Base-by-base conservation (phyloP, 352 stramenopile species). In the Pythium scleroteichum region DNA sequence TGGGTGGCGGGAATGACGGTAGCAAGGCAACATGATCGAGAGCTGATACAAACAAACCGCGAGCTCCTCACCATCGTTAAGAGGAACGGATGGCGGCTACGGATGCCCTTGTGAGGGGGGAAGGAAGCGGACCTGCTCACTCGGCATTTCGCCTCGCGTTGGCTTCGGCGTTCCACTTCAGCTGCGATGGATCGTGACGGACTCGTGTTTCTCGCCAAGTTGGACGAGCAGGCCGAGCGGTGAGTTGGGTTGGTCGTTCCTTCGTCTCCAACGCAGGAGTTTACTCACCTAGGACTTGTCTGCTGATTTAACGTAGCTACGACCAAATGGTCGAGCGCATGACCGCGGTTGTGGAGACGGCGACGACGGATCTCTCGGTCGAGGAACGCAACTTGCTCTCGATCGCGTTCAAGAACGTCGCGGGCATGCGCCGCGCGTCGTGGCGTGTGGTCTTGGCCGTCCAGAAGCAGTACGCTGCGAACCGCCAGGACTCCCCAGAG, bases 331-430 rank as follows among this genome's bases (percentile, higher is more conserved):
- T 55, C 16, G 59, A 61, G 27, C 50, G 64, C 42, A 56, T 72
- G 14, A 69, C 59, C 22, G 19, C 45, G 4, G 24, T 75, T 16
- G 60, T 51, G 29, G 59, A 47, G 20, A 59, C 29, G 4, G 50
- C 64, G 38, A 39, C 33, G 32, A 54, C 24, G 22, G 42, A 51
- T 19, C 53, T 79, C n/a, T 51, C 67, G 35, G 1, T 62, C n/a
- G 72, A 79, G 29, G 72, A 79, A 51, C 57, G 69, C 54, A 80
- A 71, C 46, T 32, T 80, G 4, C 24, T 76, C 3, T 56, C 68
- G 12, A 63, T 75, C 20, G 68, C 68, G 22, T 79, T 70, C 66
- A 76, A 79, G 49, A 76, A 76, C 58, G 65, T 59, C n/a, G 32
- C 72, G 2, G 64, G 68, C 22, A 46, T 35, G 23, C 64, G 56